These are phyloP conservation scores for Fragaria nilgerrensis DNA, from an alignment of 306 rosid genomes.

Conservation along the genomic window DNA sequence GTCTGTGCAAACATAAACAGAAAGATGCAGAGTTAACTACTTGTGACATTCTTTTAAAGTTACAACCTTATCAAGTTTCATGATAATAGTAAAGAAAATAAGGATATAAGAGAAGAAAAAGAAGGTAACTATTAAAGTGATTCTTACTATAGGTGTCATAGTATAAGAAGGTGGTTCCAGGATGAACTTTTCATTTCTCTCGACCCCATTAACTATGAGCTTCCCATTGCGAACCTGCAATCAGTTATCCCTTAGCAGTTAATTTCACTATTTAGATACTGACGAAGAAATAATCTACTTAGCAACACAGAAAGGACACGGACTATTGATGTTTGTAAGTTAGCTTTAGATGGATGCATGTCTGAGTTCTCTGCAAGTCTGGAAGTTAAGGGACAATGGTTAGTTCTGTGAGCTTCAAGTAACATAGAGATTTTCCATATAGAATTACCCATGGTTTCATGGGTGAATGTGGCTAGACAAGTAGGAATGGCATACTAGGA, in stretches of 20 bases:
- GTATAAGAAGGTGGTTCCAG: slow-evolving; percentile 75
- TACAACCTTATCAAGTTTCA: neutral
- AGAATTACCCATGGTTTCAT: neutral
- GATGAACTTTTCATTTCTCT: slow-evolving; percentile 80
- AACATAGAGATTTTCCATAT: neutral
- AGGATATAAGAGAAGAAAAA: neutral
- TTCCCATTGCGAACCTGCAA: slow-evolving; percentile 85
- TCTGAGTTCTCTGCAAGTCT: neutral
- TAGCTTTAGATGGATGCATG: neutral
- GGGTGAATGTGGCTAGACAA: neutral
- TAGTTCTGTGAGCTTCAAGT: neutral
- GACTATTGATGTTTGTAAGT: neutral
- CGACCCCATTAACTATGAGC: slow-evolving; percentile 85
- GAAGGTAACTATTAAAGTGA: neutral
- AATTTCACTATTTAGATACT: neutral
- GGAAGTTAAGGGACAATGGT: neutral
- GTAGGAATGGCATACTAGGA: neutral
- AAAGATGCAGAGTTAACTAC: slow-evolving; percentile 21
- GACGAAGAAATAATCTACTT: neutral
- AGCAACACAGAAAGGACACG: neutral
- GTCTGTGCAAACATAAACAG: slow-evolving; percentile 48
- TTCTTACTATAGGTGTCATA: slow-evolving; percentile 82
- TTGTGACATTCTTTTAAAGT: neutral
- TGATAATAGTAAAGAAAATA: neutral
- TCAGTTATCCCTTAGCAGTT: slow-evolving; percentile 12